Evolutionary conservation across 768 basidiomycete genomes (phyloP).

Genomic region (Phanerochaete sordida): DNA sequence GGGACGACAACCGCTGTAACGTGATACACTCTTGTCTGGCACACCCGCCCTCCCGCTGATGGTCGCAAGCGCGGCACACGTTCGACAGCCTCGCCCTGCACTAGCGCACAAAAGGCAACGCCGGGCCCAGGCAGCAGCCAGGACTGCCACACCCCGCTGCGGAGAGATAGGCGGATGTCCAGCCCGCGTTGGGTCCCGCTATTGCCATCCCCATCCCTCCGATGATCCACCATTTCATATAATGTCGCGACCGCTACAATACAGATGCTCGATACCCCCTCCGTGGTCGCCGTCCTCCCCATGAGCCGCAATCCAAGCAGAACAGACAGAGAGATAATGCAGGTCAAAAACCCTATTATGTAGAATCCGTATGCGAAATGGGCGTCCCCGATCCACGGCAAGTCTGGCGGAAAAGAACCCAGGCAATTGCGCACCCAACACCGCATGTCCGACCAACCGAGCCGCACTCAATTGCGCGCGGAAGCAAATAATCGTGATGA

Average conservation of each 20-base stretch:
- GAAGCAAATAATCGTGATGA: conserved; percentile 2
- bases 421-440: not conserved
- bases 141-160: not conserved
- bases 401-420: conserved; percentile 1
- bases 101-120: not conserved
- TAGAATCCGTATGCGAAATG: conserved; percentile 5
- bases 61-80: conserved; percentile 1
- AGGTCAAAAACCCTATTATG: conserved; percentile 5
- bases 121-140: not conserved
- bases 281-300: too few species aligned
- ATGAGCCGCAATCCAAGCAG: not conserved
- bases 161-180: not conserved
- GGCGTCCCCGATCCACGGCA: conserved; percentile 18
- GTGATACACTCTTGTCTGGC: not conserved
- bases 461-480: not conserved
- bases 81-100: not conserved
- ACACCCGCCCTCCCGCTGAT: conserved; percentile 5
- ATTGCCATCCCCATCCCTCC: not conserved
- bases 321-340: not conserved
- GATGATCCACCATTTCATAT: conserved; percentile 6
- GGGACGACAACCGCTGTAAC: not conserved
- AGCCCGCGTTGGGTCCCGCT: not conserved
- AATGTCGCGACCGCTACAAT: not conserved
- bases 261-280: not conserved
- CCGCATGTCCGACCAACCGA: not conserved